Base-by-base conservation (phyloP, 2,329 filamentous ascomycete species). In the Stachybotrys elegans region DNA sequence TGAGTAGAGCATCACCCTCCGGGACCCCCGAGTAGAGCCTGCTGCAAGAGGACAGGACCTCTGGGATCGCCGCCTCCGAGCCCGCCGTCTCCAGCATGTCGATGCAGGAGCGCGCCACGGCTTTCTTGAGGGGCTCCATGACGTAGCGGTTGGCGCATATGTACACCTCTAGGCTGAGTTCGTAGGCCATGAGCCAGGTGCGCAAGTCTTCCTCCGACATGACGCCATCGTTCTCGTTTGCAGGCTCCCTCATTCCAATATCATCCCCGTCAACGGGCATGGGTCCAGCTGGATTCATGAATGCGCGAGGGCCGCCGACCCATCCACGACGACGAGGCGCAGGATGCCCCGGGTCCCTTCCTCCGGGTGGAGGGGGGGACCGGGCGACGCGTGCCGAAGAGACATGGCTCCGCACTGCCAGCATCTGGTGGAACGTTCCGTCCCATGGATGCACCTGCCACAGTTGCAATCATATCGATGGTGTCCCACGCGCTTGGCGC, bases 91-190 rank as follows among this genome's bases (percentile, higher is more conserved):
- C 67, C 13, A 73, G 62, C 63, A 72, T 70, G 53, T 75, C 70
- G 48, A 76, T 61, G 44, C 65, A 63, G 22, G 57, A 64, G 4
- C 66, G 62, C 40, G 69, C 61, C 29, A 75, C 63, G 36, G 62
- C 65, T 5, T 45, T 48, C 51, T 72, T 70, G 56, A 76, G 70
- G 40, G 66, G 66, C 21, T 69, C 63, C 53, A 76, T 67, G 42
- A 74, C 60, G 53, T 68, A 75, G 42, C 68, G 67, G 49, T 73
- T 64, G 7, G 72, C 72, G 43, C 70, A 69, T 42, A 75, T 68
- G 56, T 76, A 75, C 12, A 74, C 71, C 43, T 73, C 69, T 12
- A 76, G 51, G 51, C 68, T 69, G 27, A 75, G 62, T 48, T 70
- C 64, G 51, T 72, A 75, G 2, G 68, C 57, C 39, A 72, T 57